These are phyloP conservation scores for Heliamphora exappendiculata DNA, from an alignment of 148 eudicot species.

Conservation along the genomic window DNA sequence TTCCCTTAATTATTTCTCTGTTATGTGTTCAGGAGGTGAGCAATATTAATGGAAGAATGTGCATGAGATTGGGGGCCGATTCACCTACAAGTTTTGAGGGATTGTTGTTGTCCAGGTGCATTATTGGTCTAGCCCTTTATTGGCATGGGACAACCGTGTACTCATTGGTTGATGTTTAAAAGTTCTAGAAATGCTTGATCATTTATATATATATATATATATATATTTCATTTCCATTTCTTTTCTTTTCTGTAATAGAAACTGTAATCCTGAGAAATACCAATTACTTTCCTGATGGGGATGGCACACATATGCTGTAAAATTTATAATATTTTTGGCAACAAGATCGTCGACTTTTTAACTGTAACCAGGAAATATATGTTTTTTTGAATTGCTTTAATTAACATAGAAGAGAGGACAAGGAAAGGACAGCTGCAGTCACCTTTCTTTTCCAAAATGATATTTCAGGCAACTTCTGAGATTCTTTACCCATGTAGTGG, in stretches of 20 bases:
- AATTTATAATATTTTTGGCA: not conserved
- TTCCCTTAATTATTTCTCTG: not conserved
- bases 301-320: not conserved
- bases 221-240: not conserved
- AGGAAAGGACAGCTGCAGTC: constrained; percentile 3
- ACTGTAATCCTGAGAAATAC: not conserved
- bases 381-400: not conserved
- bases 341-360: not conserved
- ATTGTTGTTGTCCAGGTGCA: constrained; percentile 75
- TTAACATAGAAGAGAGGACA: not conserved
- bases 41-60: constrained; percentile 81
- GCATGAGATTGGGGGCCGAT: constrained; percentile 57
- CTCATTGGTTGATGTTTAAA: not conserved
- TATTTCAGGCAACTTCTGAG: constrained; percentile 7
- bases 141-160: not conserved
- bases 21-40: constrained; percentile 59
- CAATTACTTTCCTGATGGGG: not conserved
- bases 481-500: constrained; percentile 46
- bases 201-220: not conserved
- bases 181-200: not conserved
- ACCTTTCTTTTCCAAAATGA: not conserved
- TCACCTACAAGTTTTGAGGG: constrained; percentile 53
- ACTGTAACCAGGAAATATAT: not conserved
- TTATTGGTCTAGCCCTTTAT: constrained; percentile 9
- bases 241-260: not conserved